Percentiles rank a stretch among this genome's conserved stretches.
Evolutionary conservation across 2,329 filamentous ascomycete species (phyloP).

Genomic region (Coniochaeta pulveracea): DNA sequence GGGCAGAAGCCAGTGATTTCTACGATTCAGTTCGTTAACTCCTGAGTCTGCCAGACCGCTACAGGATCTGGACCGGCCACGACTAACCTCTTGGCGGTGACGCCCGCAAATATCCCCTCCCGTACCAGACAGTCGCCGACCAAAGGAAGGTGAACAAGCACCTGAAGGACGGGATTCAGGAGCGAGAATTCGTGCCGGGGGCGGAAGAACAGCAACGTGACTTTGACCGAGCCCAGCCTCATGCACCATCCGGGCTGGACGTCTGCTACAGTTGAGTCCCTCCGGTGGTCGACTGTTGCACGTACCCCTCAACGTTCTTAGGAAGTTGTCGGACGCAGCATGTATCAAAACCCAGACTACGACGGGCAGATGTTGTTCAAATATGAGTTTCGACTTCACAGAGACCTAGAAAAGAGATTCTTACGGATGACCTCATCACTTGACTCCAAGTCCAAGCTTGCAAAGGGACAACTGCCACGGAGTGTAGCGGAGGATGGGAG

Average conservation of each 20-base stretch:
- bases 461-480: too few species aligned
- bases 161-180: background rate
- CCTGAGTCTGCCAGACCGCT: constrained; percentile 26
- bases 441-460: too few species aligned
- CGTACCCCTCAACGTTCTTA: too few species aligned
- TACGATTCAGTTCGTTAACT: constrained; percentile 31
- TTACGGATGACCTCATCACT: too few species aligned
- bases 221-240: background rate
- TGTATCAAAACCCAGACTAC: too few species aligned
- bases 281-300: too few species aligned
- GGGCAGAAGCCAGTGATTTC: constrained; percentile 30
- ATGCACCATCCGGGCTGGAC: background rate
- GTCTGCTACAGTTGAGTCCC: too few species aligned
- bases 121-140: constrained; percentile 31
- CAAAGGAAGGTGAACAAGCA: constrained; percentile 19
- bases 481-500: too few species aligned
- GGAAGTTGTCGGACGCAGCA: too few species aligned
- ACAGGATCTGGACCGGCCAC: constrained; percentile 41
- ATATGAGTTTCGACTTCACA: too few species aligned
- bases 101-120: constrained; percentile 18
- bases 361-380: too few species aligned
- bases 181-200: background rate
- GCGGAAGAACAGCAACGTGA: background rate
- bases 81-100: constrained; percentile 35
- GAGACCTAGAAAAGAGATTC: too few species aligned